Evolutionary conservation across 768 basidiomycete species (phyloP), one percentile per base, ranked within the genome.

Genomic region (Aureoboletus auriporus): DNA sequence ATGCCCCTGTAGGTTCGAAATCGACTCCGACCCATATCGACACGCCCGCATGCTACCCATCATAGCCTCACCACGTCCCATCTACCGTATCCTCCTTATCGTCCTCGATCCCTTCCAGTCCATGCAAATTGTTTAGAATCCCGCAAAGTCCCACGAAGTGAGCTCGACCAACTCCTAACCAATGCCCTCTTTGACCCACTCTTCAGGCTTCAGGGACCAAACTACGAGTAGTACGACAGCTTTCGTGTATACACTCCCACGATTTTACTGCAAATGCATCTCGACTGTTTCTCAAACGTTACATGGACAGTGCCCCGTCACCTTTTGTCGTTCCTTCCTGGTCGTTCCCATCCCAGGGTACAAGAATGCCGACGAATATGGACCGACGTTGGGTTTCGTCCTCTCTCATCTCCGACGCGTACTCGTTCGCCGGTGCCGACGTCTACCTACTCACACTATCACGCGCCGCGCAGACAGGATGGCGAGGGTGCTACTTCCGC

Each of bases 361-460:
- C 30, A 29, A 37, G 11, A 13, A 26, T 12, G 33, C 40, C 2
- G 37, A 48, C 12, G 39, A 47, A 16, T 35, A 44, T 2, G 34
- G 14, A 5, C 38, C 46, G 3, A 51, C 36, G 2, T 63, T 66
- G 31, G 85, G 86, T 1, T 88, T 84, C 61, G 83, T 87, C 0
- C 65, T 89, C 7, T 87, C 88, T 0, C 82, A 89, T 58, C 74
- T 91, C 3, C 79, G 86, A 7, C 84, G 88, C 39, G 84, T 90
- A 0, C 86, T 87, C 8, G 88, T 9, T 50, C 47, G 16, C 59
- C 54, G 3, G 55, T 58, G 2, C 60, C 61, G 0, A 53, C 53
- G 7, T 51, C 53, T 11, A 51, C 64, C 20, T 64, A 61, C 17
- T 62, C 61, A 1, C 54, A 61, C 14, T 63, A 61, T 37, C 61